Percentiles rank a stretch among this genome's conserved stretches.
These are phyloP conservation scores for Rubia peregrina DNA, from an alignment of 305 asterid species.

Conservation along the genomic window DNA sequence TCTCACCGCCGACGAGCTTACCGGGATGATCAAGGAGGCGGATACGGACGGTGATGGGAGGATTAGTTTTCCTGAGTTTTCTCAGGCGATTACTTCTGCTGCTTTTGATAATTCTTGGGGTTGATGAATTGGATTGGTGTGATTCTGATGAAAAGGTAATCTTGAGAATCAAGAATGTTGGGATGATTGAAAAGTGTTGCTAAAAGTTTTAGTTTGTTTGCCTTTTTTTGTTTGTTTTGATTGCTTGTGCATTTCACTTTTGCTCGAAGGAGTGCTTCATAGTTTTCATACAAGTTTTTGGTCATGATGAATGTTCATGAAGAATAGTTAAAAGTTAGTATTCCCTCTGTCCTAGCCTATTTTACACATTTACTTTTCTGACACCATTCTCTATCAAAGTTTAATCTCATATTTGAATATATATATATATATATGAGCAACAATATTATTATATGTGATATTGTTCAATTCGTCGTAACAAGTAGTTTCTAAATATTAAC, in stretches of 20 bases:
- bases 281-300: too few relatives aligned
- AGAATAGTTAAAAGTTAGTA: too few relatives aligned
- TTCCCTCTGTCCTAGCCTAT: too few relatives aligned
- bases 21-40: slow-evolving; percentile 91
- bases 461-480: too few relatives aligned
- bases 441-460: too few relatives aligned
- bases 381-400: too few relatives aligned
- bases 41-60: slow-evolving; percentile 91
- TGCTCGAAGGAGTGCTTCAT: background rate
- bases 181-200: background rate
- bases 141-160: slow-evolving; percentile 10
- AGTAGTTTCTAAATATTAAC: too few relatives aligned
- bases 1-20: slow-evolving; percentile 77
- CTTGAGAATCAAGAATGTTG: background rate
- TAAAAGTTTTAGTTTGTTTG: background rate
- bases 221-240: background rate
- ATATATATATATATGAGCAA: too few relatives aligned
- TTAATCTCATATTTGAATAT: too few relatives aligned
- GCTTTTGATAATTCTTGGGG: slow-evolving; percentile 94
- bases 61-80: slow-evolving; percentile 73
- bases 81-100: slow-evolving; percentile 85
- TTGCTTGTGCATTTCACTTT: background rate
- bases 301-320: background rate
- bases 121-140: slow-evolving; percentile 13
- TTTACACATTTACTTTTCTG: too few relatives aligned